These are phyloP conservation scores for Bombardia bombarda DNA, from an alignment of 495 filamentous ascomycete species.

Conservation along the genomic window DNA sequence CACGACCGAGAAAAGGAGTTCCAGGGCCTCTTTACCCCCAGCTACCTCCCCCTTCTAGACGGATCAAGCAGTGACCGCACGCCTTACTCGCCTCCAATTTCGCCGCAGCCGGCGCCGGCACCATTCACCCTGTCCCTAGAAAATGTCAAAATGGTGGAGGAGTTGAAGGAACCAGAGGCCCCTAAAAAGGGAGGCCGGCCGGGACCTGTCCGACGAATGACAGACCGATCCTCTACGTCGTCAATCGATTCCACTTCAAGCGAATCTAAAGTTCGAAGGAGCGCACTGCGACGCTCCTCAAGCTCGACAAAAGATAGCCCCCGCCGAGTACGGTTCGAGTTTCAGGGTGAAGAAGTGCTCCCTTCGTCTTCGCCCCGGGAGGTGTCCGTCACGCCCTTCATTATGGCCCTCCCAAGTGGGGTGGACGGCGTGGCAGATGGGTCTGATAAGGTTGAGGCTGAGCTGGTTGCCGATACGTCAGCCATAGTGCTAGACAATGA, in stretches of 20 bases:
- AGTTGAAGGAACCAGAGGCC: constrained; percentile 13
- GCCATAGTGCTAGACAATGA: constrained; percentile 16
- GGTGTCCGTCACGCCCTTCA: neutral
- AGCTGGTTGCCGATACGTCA: constrained; percentile 12
- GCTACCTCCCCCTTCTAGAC: constrained; percentile 51
- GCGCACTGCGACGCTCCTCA: constrained; percentile 43
- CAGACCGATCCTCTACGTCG: constrained; percentile 29
- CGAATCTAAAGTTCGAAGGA: constrained; percentile 31
- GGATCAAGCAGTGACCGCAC: constrained; percentile 19
- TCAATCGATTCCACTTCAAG: constrained; percentile 36
- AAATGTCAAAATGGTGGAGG: constrained; percentile 19
- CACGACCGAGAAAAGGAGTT: constrained; percentile 50
- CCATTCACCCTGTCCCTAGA: constrained; percentile 11
- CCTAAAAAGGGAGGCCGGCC: constrained; percentile 9
- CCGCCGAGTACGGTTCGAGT: constrained; percentile 46
- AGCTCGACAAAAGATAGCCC: constrained; percentile 40
- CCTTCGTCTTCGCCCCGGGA: constrained; percentile 38
- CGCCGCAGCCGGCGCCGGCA: constrained; percentile 11
- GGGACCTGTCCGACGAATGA: constrained; percentile 14
- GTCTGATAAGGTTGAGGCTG: constrained; percentile 10
- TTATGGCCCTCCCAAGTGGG: neutral
- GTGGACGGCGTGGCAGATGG: neutral
- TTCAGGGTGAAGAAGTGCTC: constrained; percentile 43
- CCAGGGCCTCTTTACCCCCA: constrained; percentile 52
- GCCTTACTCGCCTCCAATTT: constrained; percentile 16